phyloP scores from a whole-genome alignment of 2,329 filamentous ascomycete genomes.

The Fusarium equiseti region DNA sequence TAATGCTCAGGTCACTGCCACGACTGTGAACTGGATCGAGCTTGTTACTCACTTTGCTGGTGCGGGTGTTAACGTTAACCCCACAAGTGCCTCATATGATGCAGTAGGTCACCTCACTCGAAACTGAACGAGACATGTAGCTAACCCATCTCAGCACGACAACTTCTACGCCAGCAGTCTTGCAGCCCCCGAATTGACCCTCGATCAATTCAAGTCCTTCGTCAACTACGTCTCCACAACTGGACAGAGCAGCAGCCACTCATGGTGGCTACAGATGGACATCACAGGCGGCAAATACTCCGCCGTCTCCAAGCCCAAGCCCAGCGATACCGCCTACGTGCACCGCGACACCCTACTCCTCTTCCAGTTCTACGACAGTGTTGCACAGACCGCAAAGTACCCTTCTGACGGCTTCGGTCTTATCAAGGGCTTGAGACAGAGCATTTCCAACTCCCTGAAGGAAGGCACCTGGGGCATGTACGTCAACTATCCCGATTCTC shows the following conservation, averaged over 20 bases:
- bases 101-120: constrained; percentile 26
- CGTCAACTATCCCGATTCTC: constrained; percentile 57
- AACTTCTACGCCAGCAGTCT: constrained; percentile 51
- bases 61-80: constrained; percentile 33
- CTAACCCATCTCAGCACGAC: constrained; percentile 43
- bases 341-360: constrained; percentile 62
- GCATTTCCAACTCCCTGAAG: constrained; percentile 47
- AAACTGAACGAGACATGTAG: accelerated
- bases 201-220: constrained; percentile 43
- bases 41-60: constrained; percentile 44
- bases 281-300: constrained; percentile 53
- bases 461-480: constrained; percentile 55
- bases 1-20: constrained; percentile 20
- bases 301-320: constrained; percentile 50
- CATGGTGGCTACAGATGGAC: constrained; percentile 49
- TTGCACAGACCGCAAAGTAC: constrained; percentile 43
- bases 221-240: constrained; percentile 43
- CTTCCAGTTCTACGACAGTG: constrained; percentile 63
- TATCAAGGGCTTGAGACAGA: constrained; percentile 52
- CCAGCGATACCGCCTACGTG: constrained; percentile 52
- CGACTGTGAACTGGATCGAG: constrained; percentile 45
- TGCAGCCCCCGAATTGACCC: constrained; percentile 39
- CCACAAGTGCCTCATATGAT: constrained; percentile 41
- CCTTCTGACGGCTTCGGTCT: constrained; percentile 52
- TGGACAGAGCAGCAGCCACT: constrained; percentile 34